These are phyloP conservation scores for Homolaphlyctis polyrhiza DNA, from an alignment of 371 early-diverging fungal genomes.

Conservation along the genomic window DNA sequence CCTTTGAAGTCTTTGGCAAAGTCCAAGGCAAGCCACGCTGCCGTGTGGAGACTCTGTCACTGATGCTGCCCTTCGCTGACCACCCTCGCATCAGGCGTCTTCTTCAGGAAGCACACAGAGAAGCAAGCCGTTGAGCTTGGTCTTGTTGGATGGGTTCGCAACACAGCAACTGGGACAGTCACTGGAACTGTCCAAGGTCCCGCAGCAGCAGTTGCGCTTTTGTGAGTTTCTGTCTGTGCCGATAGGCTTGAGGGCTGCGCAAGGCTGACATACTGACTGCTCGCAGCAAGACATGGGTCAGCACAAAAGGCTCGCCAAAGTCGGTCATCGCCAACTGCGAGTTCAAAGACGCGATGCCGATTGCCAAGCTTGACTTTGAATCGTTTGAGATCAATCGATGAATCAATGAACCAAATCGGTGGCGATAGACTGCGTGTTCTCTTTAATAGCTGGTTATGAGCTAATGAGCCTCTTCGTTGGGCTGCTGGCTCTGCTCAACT, in stretches of 20 bases:
- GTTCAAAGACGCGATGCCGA: not conserved
- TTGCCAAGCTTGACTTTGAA: constrained; percentile 1
- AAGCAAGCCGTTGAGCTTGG: constrained; percentile 5
- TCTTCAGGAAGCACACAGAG: constrained; percentile 18
- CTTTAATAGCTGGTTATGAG: too few species aligned
- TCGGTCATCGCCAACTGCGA: constrained; percentile 9
- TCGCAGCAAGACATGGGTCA: not conserved
- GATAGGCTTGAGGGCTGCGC: not conserved
- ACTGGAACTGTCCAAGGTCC: constrained; percentile 16
- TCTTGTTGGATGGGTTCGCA: constrained; percentile 17
- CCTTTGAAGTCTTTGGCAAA: constrained; percentile 18
- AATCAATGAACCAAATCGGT: too few species aligned
- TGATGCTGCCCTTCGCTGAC: not conserved
- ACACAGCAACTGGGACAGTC: constrained; percentile 12
- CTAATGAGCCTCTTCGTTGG: too few species aligned
- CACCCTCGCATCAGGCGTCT: constrained; percentile 12
- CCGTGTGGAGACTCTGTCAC: not conserved
- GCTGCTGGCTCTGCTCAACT: too few species aligned
- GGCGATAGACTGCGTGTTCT: too few species aligned
- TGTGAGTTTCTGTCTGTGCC: not conserved
- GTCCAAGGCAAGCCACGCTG: constrained; percentile 15
- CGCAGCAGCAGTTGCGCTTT: not conserved
- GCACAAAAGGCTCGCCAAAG: constrained; percentile 11
- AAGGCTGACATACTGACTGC: not conserved
- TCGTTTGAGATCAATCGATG: constrained; percentile 9